Evolutionary conservation across 2,329 filamentous ascomycete genomes (phyloP).

Genomic region (Thielaviopsis musarum): DNA sequence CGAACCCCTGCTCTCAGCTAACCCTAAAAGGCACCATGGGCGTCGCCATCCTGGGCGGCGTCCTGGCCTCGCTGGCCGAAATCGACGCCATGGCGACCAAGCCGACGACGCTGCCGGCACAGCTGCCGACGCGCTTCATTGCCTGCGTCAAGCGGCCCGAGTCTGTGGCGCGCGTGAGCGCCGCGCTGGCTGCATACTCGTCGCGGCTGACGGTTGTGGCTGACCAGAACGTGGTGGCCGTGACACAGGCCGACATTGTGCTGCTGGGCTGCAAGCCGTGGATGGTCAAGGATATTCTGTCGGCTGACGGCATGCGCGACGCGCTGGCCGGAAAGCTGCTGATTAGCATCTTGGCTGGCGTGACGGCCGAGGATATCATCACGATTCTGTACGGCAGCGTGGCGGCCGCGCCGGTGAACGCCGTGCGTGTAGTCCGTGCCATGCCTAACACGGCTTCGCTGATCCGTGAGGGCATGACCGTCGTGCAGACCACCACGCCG

Average conservation of each 20-base stretch:
- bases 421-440: slow-evolving; percentile 53
- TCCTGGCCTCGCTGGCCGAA: slow-evolving; percentile 51
- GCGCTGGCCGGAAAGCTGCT: slow-evolving; percentile 66
- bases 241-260: slow-evolving; percentile 52
- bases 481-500: slow-evolving; percentile 48
- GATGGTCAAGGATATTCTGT: slow-evolving; percentile 52
- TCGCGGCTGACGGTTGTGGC: slow-evolving; percentile 48
- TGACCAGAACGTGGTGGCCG: slow-evolving; percentile 54
- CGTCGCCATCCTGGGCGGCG: slow-evolving; percentile 65
- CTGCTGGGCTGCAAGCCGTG: slow-evolving; percentile 70
- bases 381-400: slow-evolving; percentile 40
- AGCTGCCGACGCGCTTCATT: slow-evolving; percentile 59
- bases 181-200: slow-evolving; percentile 46
- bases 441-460: slow-evolving; percentile 76
- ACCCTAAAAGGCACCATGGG: slow-evolving; percentile 55
- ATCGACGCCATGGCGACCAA: slow-evolving; percentile 29
- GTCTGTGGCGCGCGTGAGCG: slow-evolving; percentile 50
- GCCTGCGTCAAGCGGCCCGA: slow-evolving; percentile 60
- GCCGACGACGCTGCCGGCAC: slow-evolving; percentile 28
- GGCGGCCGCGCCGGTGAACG: slow-evolving; percentile 24
- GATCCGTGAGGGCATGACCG: slow-evolving; percentile 67
- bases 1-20: not conserved
- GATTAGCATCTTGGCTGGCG: slow-evolving; percentile 66
- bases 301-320: slow-evolving; percentile 48
- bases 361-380: slow-evolving; percentile 53